A percentile compares a stretch with the other conserved stretches of the same genome.
phyloP scores from a whole-genome alignment of 192 early-diverging fungal genomes.

The Coemansia sp. region DNA sequence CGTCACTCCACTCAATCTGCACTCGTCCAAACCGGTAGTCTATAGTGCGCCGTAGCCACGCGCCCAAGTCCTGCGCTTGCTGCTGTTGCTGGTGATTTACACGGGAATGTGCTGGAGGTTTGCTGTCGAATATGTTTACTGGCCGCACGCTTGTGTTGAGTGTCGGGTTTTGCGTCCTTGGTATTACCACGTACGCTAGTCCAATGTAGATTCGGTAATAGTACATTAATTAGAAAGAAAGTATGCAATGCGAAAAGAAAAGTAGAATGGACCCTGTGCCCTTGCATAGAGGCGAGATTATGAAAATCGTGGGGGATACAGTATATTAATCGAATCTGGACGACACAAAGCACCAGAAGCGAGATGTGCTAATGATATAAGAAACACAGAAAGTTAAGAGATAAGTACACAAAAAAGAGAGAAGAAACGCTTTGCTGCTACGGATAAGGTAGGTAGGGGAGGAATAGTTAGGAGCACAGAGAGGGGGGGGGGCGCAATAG shows the following conservation, averaged over 20 bases:
- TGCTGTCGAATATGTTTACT: background rate
- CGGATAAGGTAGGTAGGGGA: background rate
- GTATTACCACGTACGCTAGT: background rate
- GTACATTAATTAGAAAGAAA: background rate
- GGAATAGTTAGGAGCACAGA: background rate
- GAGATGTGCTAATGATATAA: background rate
- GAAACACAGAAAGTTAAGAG: background rate
- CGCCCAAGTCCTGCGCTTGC: constrained; percentile 4
- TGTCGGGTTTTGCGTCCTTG: background rate
- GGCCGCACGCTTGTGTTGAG: background rate
- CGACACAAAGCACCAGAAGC: background rate
- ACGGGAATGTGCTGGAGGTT: background rate
- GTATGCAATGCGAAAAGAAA: background rate
- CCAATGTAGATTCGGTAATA: constrained; percentile 7
- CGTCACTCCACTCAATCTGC: constrained; percentile 37
- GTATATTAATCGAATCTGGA: background rate
- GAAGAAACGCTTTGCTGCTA: background rate
- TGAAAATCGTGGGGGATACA: background rate
- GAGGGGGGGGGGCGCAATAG: background rate
- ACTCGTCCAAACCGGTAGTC: constrained; percentile 35
- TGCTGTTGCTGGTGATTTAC: background rate
- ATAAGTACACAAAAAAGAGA: background rate
- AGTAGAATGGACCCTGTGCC: background rate
- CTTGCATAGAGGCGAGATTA: background rate
- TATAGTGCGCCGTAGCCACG: background rate